Base-by-base conservation (phyloP, 2,329 filamentous ascomycete genomes). In the Cladosporium sp. region DNA sequence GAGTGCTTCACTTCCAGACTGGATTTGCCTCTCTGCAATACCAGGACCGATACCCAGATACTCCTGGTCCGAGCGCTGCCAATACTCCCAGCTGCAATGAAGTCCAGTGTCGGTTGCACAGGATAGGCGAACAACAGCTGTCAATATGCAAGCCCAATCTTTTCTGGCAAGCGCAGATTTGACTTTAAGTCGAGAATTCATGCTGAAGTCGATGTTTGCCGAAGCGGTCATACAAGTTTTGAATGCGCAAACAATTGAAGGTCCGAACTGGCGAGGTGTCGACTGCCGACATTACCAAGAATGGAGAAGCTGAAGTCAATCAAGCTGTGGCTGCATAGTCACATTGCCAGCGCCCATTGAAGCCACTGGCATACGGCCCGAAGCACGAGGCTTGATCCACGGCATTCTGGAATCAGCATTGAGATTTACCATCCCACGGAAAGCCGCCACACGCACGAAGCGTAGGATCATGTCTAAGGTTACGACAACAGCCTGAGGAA, bases 131-230 rank as follows among this genome's bases (percentile, higher is more conserved):
- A 22, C 22, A 40, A 40, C 37, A 53, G 36, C 50, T 42, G 50
- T 53, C 50, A 53, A 32, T 19, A 53, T 25, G 50, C 50, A 53
- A 42, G 22, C 37, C 36, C 13, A 32, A n/a, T 42, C 36, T 4
- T 10, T 53, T 53, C 25, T 7, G 37, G 50, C 50, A 53, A 53
- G 50, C 37, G 25, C 32, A n/a, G 15, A 34, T 50, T 28, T 22
- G 36, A 51, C 19, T 19, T 22, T 5, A 34, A 28, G 4, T 12
- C 15, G 15, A 51, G 39, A 10, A 40, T 51, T 51, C 34, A 37
- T 40, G 48, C 48, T 20, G 34, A 28, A 39, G 35, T 28, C 20
- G 12, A 19, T 2, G 4, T n/a, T 25, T 28, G 22, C 48, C 48
- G 48, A 40, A 39, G 3, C 4, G 7, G 15, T 40, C n/a, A 34